Conservation (phyloP, 2,329 filamentous ascomycete genomes). For the Claviceps pazoutovae region DNA sequence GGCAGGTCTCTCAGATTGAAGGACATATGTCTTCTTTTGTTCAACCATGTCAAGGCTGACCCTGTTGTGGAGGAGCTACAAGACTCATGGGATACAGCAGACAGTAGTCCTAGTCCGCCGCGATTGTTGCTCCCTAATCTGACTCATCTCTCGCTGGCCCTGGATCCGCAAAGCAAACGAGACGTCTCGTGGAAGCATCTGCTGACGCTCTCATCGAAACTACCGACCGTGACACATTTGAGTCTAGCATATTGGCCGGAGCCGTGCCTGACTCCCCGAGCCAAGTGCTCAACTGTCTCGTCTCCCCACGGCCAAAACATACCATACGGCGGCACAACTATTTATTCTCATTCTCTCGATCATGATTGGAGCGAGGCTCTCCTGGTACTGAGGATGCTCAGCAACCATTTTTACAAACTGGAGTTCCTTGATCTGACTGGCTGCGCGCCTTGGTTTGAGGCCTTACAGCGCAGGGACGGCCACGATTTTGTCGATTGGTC, state of each 20-base stretch:
- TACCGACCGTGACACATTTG: constrained; percentile 43
- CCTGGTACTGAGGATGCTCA: constrained; percentile 39
- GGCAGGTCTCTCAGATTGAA: constrained; percentile 37
- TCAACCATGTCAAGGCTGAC: constrained; percentile 17
- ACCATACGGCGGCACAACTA: constrained; percentile 40
- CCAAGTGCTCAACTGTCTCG: constrained; percentile 32
- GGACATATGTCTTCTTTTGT: constrained; percentile 38
- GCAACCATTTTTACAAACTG: constrained; percentile 39
- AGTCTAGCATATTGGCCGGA: constrained; percentile 49
- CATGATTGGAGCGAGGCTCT: constrained; percentile 47
- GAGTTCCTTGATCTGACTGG: constrained; percentile 49
- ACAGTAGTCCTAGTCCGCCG: constrained; percentile 17
- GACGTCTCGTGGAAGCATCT: constrained; percentile 45
- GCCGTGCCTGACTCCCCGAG: constrained; percentile 42
- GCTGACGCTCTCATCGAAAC: constrained; percentile 35
- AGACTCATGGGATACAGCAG: constrained; percentile 40
- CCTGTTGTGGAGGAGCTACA: constrained; percentile 19
- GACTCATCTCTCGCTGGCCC: constrained; percentile 45
- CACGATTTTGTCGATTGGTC: constrained; percentile 40
- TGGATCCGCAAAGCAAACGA: constrained; percentile 21
- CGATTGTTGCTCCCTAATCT: constrained; percentile 38
- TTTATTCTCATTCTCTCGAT: constrained; percentile 44
- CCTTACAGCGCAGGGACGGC: constrained; percentile 27
- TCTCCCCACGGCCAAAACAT: constrained; percentile 29
- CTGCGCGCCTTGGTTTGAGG: constrained; percentile 40